Evolutionary conservation across 2,329 filamentous ascomycete genomes (phyloP), one percentile per base, ranked within the genome.

Genomic region (Rhinocladiella similis): DNA sequence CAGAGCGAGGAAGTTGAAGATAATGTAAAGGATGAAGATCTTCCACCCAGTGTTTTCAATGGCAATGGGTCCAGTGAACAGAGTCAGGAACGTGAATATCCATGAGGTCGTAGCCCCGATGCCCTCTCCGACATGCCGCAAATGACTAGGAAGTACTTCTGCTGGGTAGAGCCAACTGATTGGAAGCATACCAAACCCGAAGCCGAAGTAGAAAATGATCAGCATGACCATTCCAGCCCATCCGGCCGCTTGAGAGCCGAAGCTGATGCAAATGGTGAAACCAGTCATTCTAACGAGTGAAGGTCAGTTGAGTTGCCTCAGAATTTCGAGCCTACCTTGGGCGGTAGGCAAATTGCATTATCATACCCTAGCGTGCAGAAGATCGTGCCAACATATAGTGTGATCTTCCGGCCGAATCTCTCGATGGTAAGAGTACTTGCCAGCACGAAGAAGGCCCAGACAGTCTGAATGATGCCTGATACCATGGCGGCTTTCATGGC

Each of bases 1-100:
- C 69, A 79, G 67, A 78, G 74, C 57, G 73, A 74, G 39, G 80
- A 25, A 14, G 20, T 72, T 50, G 74, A 54, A 48, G 33, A 54
- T 29, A 33, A 49, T 48, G 33, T 42, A 42, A 20, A 50, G 35
- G 19, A 50, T 50, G 48, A 42, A 50, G 13, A 50, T 42, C 36
- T 29, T 41, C 6, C 29, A 50, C 16, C 48, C 48, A 5, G 36
- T 50, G 2, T 29, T 27, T 4, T 12, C 16, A 14, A 50, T 16
- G 7, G 48, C 19, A 19, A 50, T 50, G 7, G 48, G 48, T 18
- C 35, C 36, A 7, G 36, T 42, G 13, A 42, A 41, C 10, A 50
- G 16, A 5, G 36, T 50, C 13, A 50, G 10, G 38, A 50, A 50
- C 16, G 35, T 41, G 33, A 50, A 50, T 16, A 50, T 29, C 48